Evolutionary conservation across 768 basidiomycete species (phyloP), one percentile per base, ranked within the genome.

Genomic region (Rhizopogon salebrosus): DNA sequence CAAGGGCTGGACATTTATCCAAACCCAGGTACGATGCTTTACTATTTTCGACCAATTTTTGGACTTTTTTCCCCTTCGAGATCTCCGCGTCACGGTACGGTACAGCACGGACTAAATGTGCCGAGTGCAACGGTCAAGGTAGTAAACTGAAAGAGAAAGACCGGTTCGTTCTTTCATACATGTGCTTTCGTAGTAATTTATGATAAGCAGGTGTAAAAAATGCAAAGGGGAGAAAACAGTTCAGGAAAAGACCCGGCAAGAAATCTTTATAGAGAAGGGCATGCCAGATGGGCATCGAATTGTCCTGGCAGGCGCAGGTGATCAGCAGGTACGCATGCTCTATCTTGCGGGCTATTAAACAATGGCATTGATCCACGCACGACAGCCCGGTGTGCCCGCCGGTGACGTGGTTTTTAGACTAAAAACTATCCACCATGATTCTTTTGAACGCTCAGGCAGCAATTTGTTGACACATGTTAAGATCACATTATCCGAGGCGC

Each of bases 401-500:
- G 95, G 94, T 18, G 95, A 98, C 62, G 87, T 99, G 4, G 79
- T 95, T 53, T 95, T 99, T 64, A 77, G 84, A 16, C 74, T 99
- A 40, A 79, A 84, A 58, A 73, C 79, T 4, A 62, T 70, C 31
- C 79, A 79, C 0, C 95, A 99, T 58, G 74, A 82, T 5, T 83
- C 87, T 1, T 95, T 99, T 63, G 87, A 89, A 60, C 84, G 92
- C 35, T 84, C 86, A 10, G 88, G 88, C 49, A 82, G 83, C 54
- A 88, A 95, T 63, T 78, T 99, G 29, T 74, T 89, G 36, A 84
- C 90, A 2, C 83, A 80, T 29, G 82, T 93, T 52, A 84, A 84
- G 41, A 86, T 99, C 52, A 95, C 92, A 0, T 76, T 98, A 26
- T 95, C 94, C 9, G 95, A 99, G 70, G 91, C 94, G 3, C 79